Conservation (phyloP, 805 yeast genomes). For the Trichomonascus vanleenenianus region DNA sequence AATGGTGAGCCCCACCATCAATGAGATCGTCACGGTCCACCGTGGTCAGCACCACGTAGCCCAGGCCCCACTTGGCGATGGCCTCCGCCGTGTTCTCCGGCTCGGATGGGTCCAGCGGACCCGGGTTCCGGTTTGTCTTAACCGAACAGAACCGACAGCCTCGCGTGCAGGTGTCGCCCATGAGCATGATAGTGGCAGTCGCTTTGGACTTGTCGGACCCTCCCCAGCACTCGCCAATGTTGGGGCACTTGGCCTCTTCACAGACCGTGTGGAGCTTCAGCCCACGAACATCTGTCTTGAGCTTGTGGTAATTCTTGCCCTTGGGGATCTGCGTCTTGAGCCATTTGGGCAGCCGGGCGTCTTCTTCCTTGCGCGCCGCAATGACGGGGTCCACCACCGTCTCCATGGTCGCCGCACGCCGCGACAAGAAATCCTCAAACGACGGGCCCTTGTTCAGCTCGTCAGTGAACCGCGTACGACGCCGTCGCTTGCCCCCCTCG, state of each 20-base stretch:
- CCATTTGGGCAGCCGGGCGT: constrained; percentile 80
- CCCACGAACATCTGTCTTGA: constrained; percentile 83
- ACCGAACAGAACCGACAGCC: constrained; percentile 99
- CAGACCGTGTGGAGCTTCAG: constrained; percentile 90
- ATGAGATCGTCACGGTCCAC: constrained; percentile 92
- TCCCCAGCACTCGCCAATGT: constrained; percentile 99
- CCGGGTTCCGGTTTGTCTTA: constrained; percentile 82
- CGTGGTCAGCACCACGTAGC: constrained; percentile 94
- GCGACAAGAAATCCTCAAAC: constrained; percentile 82
- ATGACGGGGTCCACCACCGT: constrained; percentile 57
- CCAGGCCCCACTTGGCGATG: constrained; percentile 94
- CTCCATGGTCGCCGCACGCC: constrained; percentile 56
- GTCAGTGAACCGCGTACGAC: constrained; percentile 58
- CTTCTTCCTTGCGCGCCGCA: constrained; percentile 29
- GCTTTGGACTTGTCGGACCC: constrained; percentile 86
- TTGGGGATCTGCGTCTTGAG: constrained; percentile 94
- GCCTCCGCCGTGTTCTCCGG: constrained; percentile 99
- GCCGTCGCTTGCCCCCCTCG: constrained; percentile 22
- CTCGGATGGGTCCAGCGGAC: constrained; percentile 87
- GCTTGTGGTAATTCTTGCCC: constrained; percentile 72
- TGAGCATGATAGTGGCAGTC: constrained; percentile 93
- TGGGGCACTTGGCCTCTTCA: constrained; percentile 99
- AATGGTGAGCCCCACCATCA: constrained; percentile 91
- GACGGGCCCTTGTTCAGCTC: constrained; percentile 78
- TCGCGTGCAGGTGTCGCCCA: constrained; percentile 98